Evolutionary conservation across 495 filamentous ascomycete species (phyloP).

Genomic region (Niebla homalea): DNA sequence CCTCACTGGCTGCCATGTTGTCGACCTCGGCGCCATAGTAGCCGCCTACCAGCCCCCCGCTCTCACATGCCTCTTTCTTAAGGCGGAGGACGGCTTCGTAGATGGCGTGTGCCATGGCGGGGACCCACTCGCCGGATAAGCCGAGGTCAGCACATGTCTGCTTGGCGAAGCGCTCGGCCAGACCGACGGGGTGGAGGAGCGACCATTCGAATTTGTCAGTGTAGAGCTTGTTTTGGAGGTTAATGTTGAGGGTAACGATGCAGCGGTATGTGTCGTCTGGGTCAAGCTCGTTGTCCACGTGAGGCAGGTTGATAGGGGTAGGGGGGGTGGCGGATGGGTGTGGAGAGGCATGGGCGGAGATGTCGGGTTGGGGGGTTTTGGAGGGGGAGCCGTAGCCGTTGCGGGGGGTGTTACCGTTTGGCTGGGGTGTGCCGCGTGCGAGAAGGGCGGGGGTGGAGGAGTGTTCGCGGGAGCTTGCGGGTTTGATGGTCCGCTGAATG

Average conservation of each 20-base stretch:
- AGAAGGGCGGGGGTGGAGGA: conserved; percentile 39
- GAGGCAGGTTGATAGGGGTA: background rate
- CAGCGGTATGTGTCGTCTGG: conserved; percentile 88
- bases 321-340: conserved; percentile 30
- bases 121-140: conserved; percentile 82
- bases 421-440: conserved; percentile 37
- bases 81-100: conserved; percentile 87
- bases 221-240: conserved; percentile 81
- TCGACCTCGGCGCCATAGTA: conserved; percentile 65
- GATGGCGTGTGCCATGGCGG: conserved; percentile 87
- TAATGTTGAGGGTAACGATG: conserved; percentile 82
- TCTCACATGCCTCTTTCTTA: conserved; percentile 93
- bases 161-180: conserved; percentile 85
- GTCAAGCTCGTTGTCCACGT: conserved; percentile 44
- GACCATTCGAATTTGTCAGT: conserved; percentile 99
- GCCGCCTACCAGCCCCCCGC: conserved; percentile 64
- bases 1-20: conserved; percentile 67
- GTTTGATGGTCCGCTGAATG: conserved; percentile 27
- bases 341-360: conserved; percentile 39
- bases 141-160: conserved; percentile 85
- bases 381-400: conserved; percentile 25
- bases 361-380: conserved; percentile 27
- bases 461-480: conserved; percentile 32
- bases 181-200: conserved; percentile 76
- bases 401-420: conserved; percentile 7